Evolutionary conservation across 768 basidiomycete species (phyloP), one percentile per base, ranked within the genome.

Genomic region (Crucibulum laeve): DNA sequence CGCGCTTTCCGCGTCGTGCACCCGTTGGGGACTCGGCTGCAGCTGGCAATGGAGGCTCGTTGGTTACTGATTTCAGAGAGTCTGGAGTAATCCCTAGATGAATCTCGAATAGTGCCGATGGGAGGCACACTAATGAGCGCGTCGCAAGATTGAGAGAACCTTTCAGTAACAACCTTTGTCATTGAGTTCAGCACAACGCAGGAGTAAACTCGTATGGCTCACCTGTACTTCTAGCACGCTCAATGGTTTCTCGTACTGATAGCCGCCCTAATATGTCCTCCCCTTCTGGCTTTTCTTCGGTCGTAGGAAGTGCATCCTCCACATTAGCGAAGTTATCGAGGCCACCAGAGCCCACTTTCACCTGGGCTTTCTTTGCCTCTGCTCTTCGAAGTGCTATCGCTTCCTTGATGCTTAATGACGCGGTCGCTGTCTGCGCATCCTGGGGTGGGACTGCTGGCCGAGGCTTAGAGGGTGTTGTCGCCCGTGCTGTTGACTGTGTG

Each of bases 361-460:
- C 43, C 37, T 68, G 60, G 42, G 71, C 65, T 54, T 87, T 90
- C 65, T 83, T 88, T 0, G 82, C 85, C 55, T 89, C 84, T 0
- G 88, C 87, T 33, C 88, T 72, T 48, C 78, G 87, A 35, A 87
- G 65, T 2, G 88, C 88, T 56, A 91, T 89, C 11, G 81, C 84
- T 48, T 89, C 89, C 52, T 81, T 81, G 49, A 90, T 74, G 55
- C 75, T 87, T 14, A 73, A 58, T 23, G 67, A 43, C 32, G 70
- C 56, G 24, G 58, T 55, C 14, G 56, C 38, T 17, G 57, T 41
- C 32, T 58, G 49, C 11, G 60, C 40, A n/a, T 57, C 25, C 28
- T 32, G 38, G 44, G 48, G 25, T 38, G 53, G 51, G 28, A 17
- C 22, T 34, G 13, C 33, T 23, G 28, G 33, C 35, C 38, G 43